Evolutionary conservation across 1,139 yeast species (phyloP).

Genomic region (Geotrichum australiense): DNA sequence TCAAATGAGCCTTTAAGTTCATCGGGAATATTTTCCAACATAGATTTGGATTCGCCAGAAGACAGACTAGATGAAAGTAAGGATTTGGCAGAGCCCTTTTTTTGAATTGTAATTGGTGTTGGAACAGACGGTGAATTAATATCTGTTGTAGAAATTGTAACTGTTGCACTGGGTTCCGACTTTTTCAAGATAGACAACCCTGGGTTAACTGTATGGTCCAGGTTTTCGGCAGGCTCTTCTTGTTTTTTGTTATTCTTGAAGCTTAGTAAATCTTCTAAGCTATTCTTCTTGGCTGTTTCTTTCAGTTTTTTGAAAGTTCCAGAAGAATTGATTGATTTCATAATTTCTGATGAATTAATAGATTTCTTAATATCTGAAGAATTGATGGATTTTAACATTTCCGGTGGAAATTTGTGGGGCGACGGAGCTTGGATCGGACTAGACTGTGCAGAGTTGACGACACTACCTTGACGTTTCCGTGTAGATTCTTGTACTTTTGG

Average conservation of each 20-base stretch:
- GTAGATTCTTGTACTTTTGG: too few relatives aligned
- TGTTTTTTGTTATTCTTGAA: not conserved
- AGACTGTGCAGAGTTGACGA: too few relatives aligned
- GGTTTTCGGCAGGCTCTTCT: not conserved
- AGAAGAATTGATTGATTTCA: not conserved
- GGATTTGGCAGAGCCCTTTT: constrained; percentile 9
- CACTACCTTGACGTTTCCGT: too few relatives aligned
- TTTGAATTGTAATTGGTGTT: constrained; percentile 6
- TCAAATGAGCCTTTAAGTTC: constrained; percentile 1
- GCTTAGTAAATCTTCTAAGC: not conserved
- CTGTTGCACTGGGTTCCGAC: constrained; percentile 9
- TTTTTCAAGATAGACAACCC: constrained; percentile 7
- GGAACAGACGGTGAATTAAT: constrained; percentile 2
- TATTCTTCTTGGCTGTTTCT: not conserved
- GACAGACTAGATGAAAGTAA: constrained; percentile 13
- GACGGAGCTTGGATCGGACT: constrained; percentile 25
- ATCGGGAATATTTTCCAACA: not conserved
- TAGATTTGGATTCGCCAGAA: not conserved
- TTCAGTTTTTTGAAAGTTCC: not conserved
- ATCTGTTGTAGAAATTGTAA: constrained; percentile 8
- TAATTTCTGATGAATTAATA: not conserved
- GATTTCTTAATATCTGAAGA: not conserved
- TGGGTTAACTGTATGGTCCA: constrained; percentile 7
- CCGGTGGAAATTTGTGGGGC: constrained; percentile 31
- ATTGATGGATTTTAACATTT: constrained; percentile 22